Conservation (phyloP, 2,329 filamentous ascomycete genomes). For the Verticillium alfalfae region DNA sequence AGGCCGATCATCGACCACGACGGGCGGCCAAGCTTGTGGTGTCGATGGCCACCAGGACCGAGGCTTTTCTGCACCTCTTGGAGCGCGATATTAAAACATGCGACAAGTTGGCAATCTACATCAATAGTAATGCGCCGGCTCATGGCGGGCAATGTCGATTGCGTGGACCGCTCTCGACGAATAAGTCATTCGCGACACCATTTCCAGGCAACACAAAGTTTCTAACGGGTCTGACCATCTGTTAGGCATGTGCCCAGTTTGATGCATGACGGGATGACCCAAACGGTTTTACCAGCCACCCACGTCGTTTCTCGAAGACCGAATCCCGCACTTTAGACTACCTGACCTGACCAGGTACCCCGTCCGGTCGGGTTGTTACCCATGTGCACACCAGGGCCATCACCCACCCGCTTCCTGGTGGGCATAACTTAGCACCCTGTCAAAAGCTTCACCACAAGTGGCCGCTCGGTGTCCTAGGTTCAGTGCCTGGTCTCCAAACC, state of each 20-base stretch:
- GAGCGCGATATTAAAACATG: not conserved
- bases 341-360: not conserved
- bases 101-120: no score
- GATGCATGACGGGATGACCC: not conserved
- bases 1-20: not conserved
- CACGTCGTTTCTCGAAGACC: not conserved
- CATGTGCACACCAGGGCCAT: not conserved
- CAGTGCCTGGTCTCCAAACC: not conserved
- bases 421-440: conserved; percentile 6
- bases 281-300: not conserved
- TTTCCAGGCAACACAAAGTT: not conserved
- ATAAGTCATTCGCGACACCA: not conserved
- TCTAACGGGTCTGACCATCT: not conserved
- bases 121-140: no score
- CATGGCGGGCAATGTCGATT: no score
- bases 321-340: not conserved
- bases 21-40: not conserved
- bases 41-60: not conserved
- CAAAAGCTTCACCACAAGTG: conserved; percentile 15
- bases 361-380: not conserved
- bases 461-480: conserved; percentile 10
- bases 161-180: no score
- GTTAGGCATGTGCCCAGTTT: not conserved
- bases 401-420: not conserved
- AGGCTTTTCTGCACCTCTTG: not conserved